Conservation (phyloP, 2,329 filamentous ascomycete genomes). For the Kalaharituber pfeilii region DNA sequence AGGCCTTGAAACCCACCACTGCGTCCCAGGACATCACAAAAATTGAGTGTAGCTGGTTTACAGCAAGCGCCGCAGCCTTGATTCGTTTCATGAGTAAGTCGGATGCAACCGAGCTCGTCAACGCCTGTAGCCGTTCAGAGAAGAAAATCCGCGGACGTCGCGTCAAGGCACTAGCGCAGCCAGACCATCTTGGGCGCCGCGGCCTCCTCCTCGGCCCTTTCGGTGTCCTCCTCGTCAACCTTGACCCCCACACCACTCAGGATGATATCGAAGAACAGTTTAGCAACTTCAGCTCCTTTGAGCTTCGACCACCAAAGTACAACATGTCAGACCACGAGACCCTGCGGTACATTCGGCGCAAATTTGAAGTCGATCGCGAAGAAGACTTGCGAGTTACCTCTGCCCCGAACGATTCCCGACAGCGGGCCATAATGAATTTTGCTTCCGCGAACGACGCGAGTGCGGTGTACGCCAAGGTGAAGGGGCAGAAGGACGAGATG, state of each 20-base stretch:
- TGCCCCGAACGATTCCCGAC: not conserved
- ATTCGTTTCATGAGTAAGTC: not conserved
- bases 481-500: not conserved
- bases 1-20: not conserved
- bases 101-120: conserved; percentile 1
- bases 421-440: not conserved
- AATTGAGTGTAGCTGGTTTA: conserved; percentile 3
- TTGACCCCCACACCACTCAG: conserved; percentile 4
- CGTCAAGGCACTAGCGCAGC: conserved; percentile 1
- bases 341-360: not conserved
- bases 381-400: not conserved
- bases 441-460: not conserved
- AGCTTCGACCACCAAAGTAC: not conserved
- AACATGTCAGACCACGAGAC: not conserved
- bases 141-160: not conserved
- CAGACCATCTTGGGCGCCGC: not conserved
- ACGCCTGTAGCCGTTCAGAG: not conserved
- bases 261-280: conserved; percentile 7
- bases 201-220: not conserved
- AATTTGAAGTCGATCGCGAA: not conserved
- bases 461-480: not conserved
- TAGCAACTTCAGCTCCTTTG: not conserved
- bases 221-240: not conserved
- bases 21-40: not conserved
- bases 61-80: conserved; percentile 4